phyloP scores from a whole-genome alignment of 1,284 basidiomycete species.

The Ceraceosorus guamensis region DNA sequence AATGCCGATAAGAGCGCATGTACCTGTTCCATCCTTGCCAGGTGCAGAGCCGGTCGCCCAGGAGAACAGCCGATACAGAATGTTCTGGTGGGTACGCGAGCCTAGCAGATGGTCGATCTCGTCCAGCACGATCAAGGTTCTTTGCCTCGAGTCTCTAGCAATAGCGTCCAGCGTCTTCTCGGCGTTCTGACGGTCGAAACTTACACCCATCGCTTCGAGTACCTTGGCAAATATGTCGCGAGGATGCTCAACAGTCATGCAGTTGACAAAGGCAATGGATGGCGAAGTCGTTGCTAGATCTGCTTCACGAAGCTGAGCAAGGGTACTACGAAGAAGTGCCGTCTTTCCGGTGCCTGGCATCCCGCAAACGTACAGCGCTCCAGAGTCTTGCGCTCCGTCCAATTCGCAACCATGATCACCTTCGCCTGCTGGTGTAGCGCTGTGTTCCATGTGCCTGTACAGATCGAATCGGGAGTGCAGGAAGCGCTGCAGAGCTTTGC shows the following conservation, averaged over 20 bases:
- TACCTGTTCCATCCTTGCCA: conserved; percentile 3
- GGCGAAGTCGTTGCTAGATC: conserved; percentile 13
- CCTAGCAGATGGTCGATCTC: conserved; percentile 51
- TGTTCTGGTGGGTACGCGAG: conserved; percentile 37
- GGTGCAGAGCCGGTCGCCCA: conserved; percentile 39
- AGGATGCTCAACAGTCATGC: conserved; percentile 47
- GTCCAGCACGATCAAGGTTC: conserved; percentile 48
- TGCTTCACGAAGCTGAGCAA: conserved; percentile 27
- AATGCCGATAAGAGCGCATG: conserved; percentile 28
- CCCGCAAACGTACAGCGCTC: conserved; percentile 50
- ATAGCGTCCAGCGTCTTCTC: conserved; percentile 13
- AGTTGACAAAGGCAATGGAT: conserved; percentile 48
- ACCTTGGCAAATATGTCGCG: conserved; percentile 36
- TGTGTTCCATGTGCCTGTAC: conserved; percentile 15
- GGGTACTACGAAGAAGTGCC: conserved; percentile 47
- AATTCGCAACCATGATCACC: conserved; percentile 14
- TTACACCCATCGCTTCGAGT: conserved; percentile 27
- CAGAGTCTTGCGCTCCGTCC: conserved; percentile 26
- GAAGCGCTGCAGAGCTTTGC: conserved; percentile 39
- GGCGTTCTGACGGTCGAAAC: conserved; percentile 11
- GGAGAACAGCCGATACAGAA: conserved; percentile 49
- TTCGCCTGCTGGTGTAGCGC: conserved; percentile 5
- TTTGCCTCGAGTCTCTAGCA: conserved; percentile 1
- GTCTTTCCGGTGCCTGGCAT: conserved; percentile 52
- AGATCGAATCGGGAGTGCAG: conserved; percentile 30